A percentile compares a stretch with the other conserved stretches of the same genome.
phyloP scores from a whole-genome alignment of 1,139 yeast genomes.

The Sugiyamaella novakii region DNA sequence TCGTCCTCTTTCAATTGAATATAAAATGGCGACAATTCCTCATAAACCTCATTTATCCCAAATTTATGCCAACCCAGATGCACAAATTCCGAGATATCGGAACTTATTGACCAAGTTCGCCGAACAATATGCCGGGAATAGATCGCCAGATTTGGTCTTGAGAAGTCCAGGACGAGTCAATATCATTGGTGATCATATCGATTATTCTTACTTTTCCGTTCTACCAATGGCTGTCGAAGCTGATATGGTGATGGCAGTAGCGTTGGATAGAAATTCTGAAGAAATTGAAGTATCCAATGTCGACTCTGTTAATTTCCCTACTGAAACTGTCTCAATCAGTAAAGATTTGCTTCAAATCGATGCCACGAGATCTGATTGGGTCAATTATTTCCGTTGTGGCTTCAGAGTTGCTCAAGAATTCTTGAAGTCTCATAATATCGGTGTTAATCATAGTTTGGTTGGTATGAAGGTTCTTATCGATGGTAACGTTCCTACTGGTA shows the following conservation, averaged over 20 bases:
- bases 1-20: too few species aligned
- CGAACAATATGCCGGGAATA: slow-evolving; percentile 29
- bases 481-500: slow-evolving; percentile 74
- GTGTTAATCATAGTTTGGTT: slow-evolving; percentile 15
- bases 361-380: slow-evolving; percentile 57
- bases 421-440: slow-evolving; percentile 37
- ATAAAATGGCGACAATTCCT: slow-evolving; percentile 22
- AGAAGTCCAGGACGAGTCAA: slow-evolving; percentile 78
- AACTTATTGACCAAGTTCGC: slow-evolving; percentile 30
- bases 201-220: slow-evolving; percentile 66
- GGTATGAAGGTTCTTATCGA: slow-evolving; percentile 60
- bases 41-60: slow-evolving; percentile 28
- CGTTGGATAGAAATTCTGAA: slow-evolving; percentile 35
- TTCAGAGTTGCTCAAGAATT: slow-evolving; percentile 60
- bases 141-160: slow-evolving; percentile 52
- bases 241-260: slow-evolving; percentile 63
- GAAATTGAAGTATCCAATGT: slow-evolving; percentile 50
- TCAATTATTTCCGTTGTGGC: slow-evolving; percentile 69
- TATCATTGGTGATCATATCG: slow-evolving; percentile 75
- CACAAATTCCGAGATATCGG: slow-evolving; percentile 33
- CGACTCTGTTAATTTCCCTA: slow-evolving; percentile 44
- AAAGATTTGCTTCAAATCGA: slow-evolving; percentile 51
- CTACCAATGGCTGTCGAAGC: slow-evolving; percentile 76
- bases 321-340: slow-evolving; percentile 49
- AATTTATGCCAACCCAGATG: slow-evolving; percentile 29